Evolutionary conservation across 2,329 filamentous ascomycete species (phyloP).

Genomic region (Lasiodiplodia sp.): DNA sequence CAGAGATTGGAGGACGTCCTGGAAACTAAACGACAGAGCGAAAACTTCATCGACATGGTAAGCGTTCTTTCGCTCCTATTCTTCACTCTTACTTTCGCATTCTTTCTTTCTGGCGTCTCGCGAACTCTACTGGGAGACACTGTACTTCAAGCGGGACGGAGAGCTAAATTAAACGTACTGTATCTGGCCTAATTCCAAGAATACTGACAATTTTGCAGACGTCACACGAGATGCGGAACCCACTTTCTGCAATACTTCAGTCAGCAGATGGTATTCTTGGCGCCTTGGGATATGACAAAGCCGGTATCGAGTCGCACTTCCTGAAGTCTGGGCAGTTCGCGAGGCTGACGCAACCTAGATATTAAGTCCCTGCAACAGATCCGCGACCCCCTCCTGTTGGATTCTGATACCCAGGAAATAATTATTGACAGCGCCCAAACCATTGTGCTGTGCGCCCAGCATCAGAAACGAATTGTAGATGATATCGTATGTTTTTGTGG

Average conservation of each 20-base stretch:
- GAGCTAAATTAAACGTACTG: too few relatives aligned
- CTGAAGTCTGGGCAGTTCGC: neutral
- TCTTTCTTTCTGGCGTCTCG: too few relatives aligned
- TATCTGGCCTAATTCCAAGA: neutral
- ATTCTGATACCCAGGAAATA: slow-evolving; percentile 10
- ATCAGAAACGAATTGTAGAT: slow-evolving; percentile 43
- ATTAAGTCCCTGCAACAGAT: neutral
- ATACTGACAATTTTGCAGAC: neutral
- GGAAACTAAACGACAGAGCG: slow-evolving; percentile 45
- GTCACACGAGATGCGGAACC: slow-evolving; percentile 29
- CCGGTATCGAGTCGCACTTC: neutral
- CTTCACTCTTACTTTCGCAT: too few relatives aligned
- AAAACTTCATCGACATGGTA: slow-evolving; percentile 48
- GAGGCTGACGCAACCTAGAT: neutral
- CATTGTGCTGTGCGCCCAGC: slow-evolving; percentile 43
- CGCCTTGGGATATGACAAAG: slow-evolving; percentile 28
- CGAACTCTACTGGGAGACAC: neutral
- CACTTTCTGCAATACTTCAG: slow-evolving; percentile 42
- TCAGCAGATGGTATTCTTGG: slow-evolving; percentile 44
- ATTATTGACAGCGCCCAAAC: slow-evolving; percentile 36
- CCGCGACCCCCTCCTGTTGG: slow-evolving; percentile 27
- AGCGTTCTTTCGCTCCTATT: neutral
- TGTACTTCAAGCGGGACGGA: neutral
- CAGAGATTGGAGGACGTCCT: slow-evolving; percentile 45
- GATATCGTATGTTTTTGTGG: slow-evolving; percentile 21